Conservation (phyloP, 345 rosid genomes). For the Populus ilicifolia region DNA sequence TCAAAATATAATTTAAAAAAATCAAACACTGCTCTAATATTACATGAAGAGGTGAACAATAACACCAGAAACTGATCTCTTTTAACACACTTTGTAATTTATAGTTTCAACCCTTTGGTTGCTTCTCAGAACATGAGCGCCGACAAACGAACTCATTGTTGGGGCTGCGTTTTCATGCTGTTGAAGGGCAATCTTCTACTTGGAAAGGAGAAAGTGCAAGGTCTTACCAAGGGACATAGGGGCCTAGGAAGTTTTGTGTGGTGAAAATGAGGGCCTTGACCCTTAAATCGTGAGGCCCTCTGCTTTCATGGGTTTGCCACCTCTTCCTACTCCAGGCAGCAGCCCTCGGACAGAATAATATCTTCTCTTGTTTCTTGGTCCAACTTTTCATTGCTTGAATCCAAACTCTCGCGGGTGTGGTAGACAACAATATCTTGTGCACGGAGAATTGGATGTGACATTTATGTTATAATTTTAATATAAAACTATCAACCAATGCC, state of each 20-base stretch:
- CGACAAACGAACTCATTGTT: conserved; percentile 11
- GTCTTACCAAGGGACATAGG: background rate
- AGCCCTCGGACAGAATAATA: background rate
- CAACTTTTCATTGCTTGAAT: background rate
- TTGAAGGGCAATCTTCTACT: background rate
- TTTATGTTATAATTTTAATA: too few relatives aligned
- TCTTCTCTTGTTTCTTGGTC: background rate
- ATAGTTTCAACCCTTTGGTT: too few relatives aligned
- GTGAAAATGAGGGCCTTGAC: background rate
- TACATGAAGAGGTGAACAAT: too few relatives aligned
- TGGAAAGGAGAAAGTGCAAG: background rate
- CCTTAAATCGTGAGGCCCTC: conserved; percentile 2
- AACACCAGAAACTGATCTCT: too few relatives aligned
- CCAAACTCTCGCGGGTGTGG: conserved; percentile 1
- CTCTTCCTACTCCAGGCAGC: background rate
- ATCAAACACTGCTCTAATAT: too few relatives aligned
- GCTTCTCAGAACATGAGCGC: background rate
- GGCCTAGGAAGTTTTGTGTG: background rate
- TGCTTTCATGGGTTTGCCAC: background rate
- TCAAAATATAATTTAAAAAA: too few relatives aligned
- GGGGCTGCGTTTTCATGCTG: background rate
- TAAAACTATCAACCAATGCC: too few relatives aligned
- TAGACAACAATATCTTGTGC: background rate
- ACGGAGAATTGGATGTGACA: conserved; percentile 15
- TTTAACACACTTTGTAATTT: too few relatives aligned